Evolutionary conservation across 164 flowering plant species (phyloP), one percentile per base, ranked within the genome.

Genomic region (Umbilicus rupestris): DNA sequence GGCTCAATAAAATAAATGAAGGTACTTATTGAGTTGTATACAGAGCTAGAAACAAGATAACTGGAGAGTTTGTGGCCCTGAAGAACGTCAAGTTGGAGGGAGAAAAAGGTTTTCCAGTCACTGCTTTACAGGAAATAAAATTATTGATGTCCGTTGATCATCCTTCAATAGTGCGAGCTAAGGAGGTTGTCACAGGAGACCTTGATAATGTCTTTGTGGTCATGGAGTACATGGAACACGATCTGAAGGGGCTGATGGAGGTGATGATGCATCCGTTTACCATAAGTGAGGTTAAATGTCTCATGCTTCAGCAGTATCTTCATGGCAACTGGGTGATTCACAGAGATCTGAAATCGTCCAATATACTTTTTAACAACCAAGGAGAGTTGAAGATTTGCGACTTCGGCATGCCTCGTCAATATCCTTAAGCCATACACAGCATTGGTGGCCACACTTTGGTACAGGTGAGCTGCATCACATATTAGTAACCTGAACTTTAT

Each of bases 271-370:
- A 80, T 52, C 89, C 84, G 31, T 87, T 87, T 69, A 82, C 85
- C 68, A 78, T 78, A 64, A 82, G 91, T 75, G 91, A 89, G 71
- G 90, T 86, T 8, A 89, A 89, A 70, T 81, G 88, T 71, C 66
- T 89, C 62, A 86, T 89, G 89, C 71, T 81, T 19, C 96, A 89
- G 65, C 75, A 77, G 47, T 82, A 80, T 76, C 89, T 89, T 69
- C 96, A 89, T 75, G 85, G 83, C 62, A 87, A 89, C 68, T 89
- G 93, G 92, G 83, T 87, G 47, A 78, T 89, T 39, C 96, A 89
- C 64, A 82, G 96, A 78, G 96, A 89, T 74, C 72, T 89, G 70
- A 89, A 89, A 78, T 81, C 93, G 62, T 83, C 96, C 39, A 89
- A 89, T 71, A 66, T 89, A 71, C 88, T 89, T 39, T 35, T 89